phyloP scores from a whole-genome alignment of 2,329 filamentous ascomycete genomes.

The Fonsecaea pedrosoi region DNA sequence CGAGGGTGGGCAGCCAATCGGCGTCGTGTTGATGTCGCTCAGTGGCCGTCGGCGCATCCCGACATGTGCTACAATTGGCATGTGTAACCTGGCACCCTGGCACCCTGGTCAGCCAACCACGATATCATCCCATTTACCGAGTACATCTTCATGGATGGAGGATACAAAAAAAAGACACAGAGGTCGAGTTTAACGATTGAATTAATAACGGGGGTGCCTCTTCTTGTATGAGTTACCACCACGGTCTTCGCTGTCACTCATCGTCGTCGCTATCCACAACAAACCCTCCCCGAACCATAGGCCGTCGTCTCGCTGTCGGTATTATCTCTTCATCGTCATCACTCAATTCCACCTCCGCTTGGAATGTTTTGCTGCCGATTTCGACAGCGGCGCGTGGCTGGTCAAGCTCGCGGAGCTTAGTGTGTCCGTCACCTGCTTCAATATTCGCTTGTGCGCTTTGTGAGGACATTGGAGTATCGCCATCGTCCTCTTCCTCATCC shows the following conservation, averaged over 20 bases:
- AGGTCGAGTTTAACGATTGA: not conserved
- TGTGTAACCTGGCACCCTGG: not conserved
- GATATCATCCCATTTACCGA: too few relatives aligned
- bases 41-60: conserved; percentile 27
- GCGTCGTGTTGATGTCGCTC: not conserved
- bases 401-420: conserved; percentile 22
- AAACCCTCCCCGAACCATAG: conserved; percentile 36
- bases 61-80: conserved; percentile 1
- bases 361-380: not conserved
- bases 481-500: conserved; percentile 40
- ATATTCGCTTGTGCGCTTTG: conserved; percentile 31
- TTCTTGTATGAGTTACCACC: not conserved
- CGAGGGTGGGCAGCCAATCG: conserved; percentile 26
- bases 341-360: not conserved
- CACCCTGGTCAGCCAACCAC: too few relatives aligned
- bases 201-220: not conserved
- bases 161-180: too few relatives aligned
- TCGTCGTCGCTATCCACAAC: conserved; percentile 41
- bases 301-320: conserved; percentile 20
- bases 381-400: conserved; percentile 19
- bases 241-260: conserved; percentile 21
- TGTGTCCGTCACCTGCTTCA: not conserved
- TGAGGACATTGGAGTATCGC: conserved; percentile 41
- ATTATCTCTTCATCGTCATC: conserved; percentile 32
- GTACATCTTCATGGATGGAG: too few relatives aligned